Evolutionary conservation across 2,329 filamentous ascomycete species (phyloP).

Genomic region (Aspergillus pseudoglaucus): DNA sequence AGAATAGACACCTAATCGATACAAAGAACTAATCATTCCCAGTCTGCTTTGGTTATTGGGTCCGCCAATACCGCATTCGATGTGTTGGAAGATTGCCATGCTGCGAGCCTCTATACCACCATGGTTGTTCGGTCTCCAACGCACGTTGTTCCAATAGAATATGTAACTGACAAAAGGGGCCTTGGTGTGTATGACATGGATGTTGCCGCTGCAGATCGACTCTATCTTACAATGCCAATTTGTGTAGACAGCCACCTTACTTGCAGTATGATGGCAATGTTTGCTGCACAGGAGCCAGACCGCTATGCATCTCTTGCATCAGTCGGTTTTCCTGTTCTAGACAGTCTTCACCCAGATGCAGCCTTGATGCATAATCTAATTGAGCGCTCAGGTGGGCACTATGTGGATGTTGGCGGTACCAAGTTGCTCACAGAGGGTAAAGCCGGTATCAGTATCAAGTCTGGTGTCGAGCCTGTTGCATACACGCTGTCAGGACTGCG

Average conservation of each 20-base stretch:
- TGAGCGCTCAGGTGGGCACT: slow-evolving; percentile 36
- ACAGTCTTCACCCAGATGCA: slow-evolving; percentile 18
- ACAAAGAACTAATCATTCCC: background rate
- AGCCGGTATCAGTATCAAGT: slow-evolving; percentile 24
- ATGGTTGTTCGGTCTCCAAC: slow-evolving; percentile 42
- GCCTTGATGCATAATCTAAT: slow-evolving; percentile 26
- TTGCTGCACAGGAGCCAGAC: slow-evolving; percentile 26
- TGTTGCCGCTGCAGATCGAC: slow-evolving; percentile 8
- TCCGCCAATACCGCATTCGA: slow-evolving; percentile 45
- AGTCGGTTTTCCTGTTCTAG: slow-evolving; percentile 33
- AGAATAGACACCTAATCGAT: background rate
- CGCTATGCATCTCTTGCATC: slow-evolving; percentile 28
- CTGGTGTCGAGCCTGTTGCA: slow-evolving; percentile 21
- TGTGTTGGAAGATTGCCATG: slow-evolving; percentile 42
- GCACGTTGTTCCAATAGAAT: slow-evolving; percentile 18
- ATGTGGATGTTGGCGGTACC: slow-evolving; percentile 34
- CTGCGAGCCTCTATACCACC: slow-evolving; percentile 36
- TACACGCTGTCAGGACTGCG: slow-evolving; percentile 27
- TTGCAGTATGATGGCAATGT: slow-evolving; percentile 11
- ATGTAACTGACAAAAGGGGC: slow-evolving; percentile 13
- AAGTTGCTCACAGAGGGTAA: slow-evolving; percentile 26
- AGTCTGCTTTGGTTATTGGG: slow-evolving; percentile 41
- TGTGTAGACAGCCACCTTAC: slow-evolving; percentile 8
- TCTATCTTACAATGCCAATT: slow-evolving; percentile 6
- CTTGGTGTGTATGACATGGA: slow-evolving; percentile 22